Percentiles rank a stretch among this genome's conserved stretches.
Conservation (phyloP, 495 filamentous ascomycete genomes). For the Mytilinidion resinicola region DNA sequence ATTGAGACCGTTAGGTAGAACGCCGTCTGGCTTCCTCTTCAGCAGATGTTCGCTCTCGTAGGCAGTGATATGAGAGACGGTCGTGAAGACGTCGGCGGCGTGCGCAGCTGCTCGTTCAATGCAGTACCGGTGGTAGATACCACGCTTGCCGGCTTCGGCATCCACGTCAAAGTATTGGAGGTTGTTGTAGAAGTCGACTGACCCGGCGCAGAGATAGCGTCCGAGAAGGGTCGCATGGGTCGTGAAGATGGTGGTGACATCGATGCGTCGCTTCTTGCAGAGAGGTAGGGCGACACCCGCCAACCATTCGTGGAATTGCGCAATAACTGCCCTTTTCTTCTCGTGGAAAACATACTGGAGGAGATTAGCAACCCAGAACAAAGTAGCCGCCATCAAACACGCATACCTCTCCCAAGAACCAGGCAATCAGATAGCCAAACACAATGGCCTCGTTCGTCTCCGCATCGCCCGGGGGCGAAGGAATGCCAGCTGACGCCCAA, state of each 20-base stretch:
- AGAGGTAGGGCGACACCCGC: slow-evolving; percentile 93
- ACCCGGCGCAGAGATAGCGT: slow-evolving; percentile 92
- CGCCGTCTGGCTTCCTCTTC: slow-evolving; percentile 95
- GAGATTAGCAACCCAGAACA: slow-evolving; percentile 16
- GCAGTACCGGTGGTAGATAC: slow-evolving; percentile 98
- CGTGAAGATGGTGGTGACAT: slow-evolving; percentile 97
- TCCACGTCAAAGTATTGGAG: slow-evolving; percentile 96
- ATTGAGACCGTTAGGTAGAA: slow-evolving; percentile 92
- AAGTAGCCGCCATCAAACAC: neutral
- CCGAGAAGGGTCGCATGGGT: slow-evolving; percentile 94
- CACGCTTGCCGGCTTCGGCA: slow-evolving; percentile 92
- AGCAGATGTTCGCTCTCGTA: slow-evolving; percentile 96
- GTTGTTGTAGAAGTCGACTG: slow-evolving; percentile 99
- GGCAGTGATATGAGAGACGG: slow-evolving; percentile 95
- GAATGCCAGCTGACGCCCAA: slow-evolving; percentile 89
- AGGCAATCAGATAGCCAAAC: slow-evolving; percentile 94
- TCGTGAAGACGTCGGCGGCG: slow-evolving; percentile 92
- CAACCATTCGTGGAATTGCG: slow-evolving; percentile 98
- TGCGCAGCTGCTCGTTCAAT: slow-evolving; percentile 92
- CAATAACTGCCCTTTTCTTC: slow-evolving; percentile 81
- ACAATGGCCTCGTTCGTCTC: slow-evolving; percentile 98
- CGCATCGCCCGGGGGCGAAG: slow-evolving; percentile 79
- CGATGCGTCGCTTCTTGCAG: slow-evolving; percentile 86
- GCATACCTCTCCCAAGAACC: slow-evolving; percentile 93
- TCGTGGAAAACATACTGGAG: slow-evolving; percentile 86